Evolutionary conservation across 2,329 filamentous ascomycete genomes (phyloP), one percentile per base, ranked within the genome.

Genomic region (Paracoccidioides lutzii): DNA sequence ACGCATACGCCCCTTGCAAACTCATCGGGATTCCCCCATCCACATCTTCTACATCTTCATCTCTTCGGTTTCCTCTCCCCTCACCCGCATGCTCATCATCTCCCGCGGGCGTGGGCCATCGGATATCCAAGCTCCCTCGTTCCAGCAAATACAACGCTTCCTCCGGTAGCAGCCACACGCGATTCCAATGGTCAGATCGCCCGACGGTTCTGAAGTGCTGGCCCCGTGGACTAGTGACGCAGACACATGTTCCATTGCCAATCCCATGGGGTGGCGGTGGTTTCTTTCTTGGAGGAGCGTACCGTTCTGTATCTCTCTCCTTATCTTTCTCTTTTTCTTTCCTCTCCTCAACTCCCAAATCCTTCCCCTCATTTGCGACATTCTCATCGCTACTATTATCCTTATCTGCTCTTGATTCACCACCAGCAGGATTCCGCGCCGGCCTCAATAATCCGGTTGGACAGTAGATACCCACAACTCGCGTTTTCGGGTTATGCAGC

Each of bases 81-180:
- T 76, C 62, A 9, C 62, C 62, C 6, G 62, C 61, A 42, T 1
- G 4, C 66, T 62, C 10, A 14, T 55, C 52, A 4, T 60, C 64
- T 1, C 63, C 64, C 45, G 59, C 59, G 55, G 70, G 69, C 46
- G 73, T 71, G 1, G 88, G 88, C 88, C 88, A 96, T 76, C 90
- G 84, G 43, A 96, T 78, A 69, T 97, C 89, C 64, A 97, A 65
- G 49, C 81, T 90, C 0, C 91, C 93, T 64, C 93, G 77, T 74
- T 98, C 93, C 7, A 97, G 77, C 59, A 96, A 70, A 65, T 90
- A 96, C 54, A 98, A 76, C 5, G 90, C 88, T 71, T 98, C 93
- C 67, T 98, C 93, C 0, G 91, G 91, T 42, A 95, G 70, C 52
- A 98, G 67, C 90, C 90, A 96, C 43, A 90, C 73, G 59, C 80